Evolutionary conservation across 352 stramenopile species (phyloP).

Genomic region (Globisporangium okanoganense): DNA sequence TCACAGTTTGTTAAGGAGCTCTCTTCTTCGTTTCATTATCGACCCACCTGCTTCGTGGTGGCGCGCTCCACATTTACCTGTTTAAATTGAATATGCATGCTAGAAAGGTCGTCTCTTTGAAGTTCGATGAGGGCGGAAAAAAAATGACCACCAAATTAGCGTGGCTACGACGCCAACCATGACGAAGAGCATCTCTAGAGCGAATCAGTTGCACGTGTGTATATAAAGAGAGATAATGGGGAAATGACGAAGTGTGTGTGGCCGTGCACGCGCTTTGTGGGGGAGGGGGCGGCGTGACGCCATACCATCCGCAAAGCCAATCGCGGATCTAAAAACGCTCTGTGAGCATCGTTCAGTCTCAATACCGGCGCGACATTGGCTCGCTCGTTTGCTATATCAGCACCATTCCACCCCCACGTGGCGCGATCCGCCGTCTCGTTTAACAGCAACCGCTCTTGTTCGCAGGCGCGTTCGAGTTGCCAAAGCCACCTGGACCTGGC

Average conservation of each 20-base stretch:
- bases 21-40: background rate
- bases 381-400: background rate
- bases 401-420: background rate
- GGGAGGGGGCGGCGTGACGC: background rate
- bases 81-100: background rate
- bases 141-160: too few species aligned
- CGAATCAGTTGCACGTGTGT: background rate
- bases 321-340: constrained; percentile 2
- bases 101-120: background rate
- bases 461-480: constrained; percentile 63
- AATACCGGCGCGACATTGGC: background rate
- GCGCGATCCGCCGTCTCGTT: constrained; percentile 8
- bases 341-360: background rate
- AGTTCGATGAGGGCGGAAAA: too few species aligned
- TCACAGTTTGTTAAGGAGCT: background rate
- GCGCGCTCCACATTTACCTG: constrained; percentile 3
- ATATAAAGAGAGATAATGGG: background rate
- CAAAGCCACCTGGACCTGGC: constrained; percentile 69
- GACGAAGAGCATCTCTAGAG: background rate
- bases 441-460: constrained; percentile 80
- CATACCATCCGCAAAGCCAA: background rate
- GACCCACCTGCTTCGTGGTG: background rate
- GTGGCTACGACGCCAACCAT: too few species aligned
- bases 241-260: background rate
- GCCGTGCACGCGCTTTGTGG: background rate